Evolutionary conservation across 768 basidiomycete species (phyloP), one percentile per base, ranked within the genome.

Genomic region (Dioszegia hungarica): DNA sequence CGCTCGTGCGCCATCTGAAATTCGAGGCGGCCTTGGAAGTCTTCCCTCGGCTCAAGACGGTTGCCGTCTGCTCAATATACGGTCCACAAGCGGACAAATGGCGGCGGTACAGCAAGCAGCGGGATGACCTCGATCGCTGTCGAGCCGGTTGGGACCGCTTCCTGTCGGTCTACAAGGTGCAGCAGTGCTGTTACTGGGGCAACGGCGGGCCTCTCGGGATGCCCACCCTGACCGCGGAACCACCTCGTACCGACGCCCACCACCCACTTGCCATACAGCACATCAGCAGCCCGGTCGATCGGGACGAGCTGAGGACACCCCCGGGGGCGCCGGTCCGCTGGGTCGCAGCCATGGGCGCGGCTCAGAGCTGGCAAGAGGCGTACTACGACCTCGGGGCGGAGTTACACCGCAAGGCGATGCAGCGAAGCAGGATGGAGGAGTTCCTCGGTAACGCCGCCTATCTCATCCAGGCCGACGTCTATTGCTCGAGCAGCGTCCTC

Each of bases 31-130:
- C n/a, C n/a, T n/a, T n/a, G n/a, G n/a, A n/a, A n/a, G 19, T 49
- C 20, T 24, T 49, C 20, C 47, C 47, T 22, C 29, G 31, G n/a
- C 31, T 49, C 12, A 34, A 10, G 15, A 2, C 29, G 3, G 20
- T 49, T 17, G 47, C 47, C 34, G 22, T 49, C 15, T 49, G 31
- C 14, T 49, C 47, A 2, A 49, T 49, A 34, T 49, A 49, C 47
- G 47, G 47, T 14, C 31, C 2, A 1, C 33, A 34, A 14, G 14
- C 29, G 8, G n/a, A 49, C n/a, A n/a, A 34, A 15, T 49, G 47
- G 47, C 15, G 19, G 12, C 29, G 29, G 47, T 49, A 34, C 47
- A n/a, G 36, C 10, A 33, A 34, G 5, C 2, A 20, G 41, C 41
- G 24, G 20, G 19, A 2, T 14, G 17, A 19, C 14, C 34, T 49